Evolutionary conservation across 1,284 basidiomycete species (phyloP), one percentile per base, ranked within the genome.

Genomic region (Ganoderma meredithae): DNA sequence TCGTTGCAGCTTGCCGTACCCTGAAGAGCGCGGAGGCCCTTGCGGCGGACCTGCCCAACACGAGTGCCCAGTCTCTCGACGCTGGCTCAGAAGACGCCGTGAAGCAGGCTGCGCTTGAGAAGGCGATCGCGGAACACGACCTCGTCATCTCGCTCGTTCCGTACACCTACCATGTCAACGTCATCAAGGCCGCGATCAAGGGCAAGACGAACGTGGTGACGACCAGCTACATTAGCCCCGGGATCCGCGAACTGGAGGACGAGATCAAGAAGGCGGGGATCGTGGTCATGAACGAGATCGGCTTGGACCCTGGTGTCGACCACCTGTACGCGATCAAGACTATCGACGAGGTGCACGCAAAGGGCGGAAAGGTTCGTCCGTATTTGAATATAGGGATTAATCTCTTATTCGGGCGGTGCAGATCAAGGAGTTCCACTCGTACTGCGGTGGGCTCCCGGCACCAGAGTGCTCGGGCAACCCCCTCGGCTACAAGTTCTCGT

Each of bases 401-500:
- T 17, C 52, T 12, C 52, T 31, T 3, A 55, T 33, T 10, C 3
- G 22, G 67, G 40, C 0, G 19, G 52, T 62, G 13, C 70, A 94
- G 93, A 87, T 99, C 83, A 97, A 95, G 82, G 86, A 94, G 76
- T 99, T 99, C 90, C 84, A 94, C 72, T 97, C 95, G 1, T 99
- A 96, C 89, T 99, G 98, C 76, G 96, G 97, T 80, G 98, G 97
- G 69, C 91, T 98, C 52, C 96, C 96, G 66, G 95, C 96, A 2
- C 96, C 97, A 19, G 90, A 95, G 76, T 90, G 92, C 75, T 90
- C 95, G 17, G 90, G 92, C 78, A 99, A 99, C 85, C 97, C 98
- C 9, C 92, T 99, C 69, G 97, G 98, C 39, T 99, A 99, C 91
- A 99, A 99, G 82, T 99, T 99, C 86, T 98, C 96, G 44, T 99